Conservation (phyloP, 176 grass and related monocot genomes). For the Cenchrus americanus region DNA sequence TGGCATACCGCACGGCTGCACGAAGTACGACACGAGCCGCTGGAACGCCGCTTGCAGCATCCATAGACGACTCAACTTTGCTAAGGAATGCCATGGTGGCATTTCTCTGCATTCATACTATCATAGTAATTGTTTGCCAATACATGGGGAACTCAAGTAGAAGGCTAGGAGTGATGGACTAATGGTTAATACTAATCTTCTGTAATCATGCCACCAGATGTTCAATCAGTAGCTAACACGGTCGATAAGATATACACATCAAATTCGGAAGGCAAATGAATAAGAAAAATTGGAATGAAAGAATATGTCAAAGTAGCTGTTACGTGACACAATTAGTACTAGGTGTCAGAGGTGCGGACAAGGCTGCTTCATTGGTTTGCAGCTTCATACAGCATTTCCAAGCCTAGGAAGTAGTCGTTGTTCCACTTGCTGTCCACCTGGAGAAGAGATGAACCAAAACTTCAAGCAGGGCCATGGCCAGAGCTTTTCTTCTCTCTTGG, state of each 20-base stretch:
- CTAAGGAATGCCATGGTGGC: too few species aligned
- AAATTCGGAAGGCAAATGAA: constrained; percentile 22
- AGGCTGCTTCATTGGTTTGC: neutral
- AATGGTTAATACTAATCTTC: neutral
- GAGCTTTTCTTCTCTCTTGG: constrained; percentile 52
- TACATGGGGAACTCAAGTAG: neutral
- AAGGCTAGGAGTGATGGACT: neutral
- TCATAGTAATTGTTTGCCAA: neutral
- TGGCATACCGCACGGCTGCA: too few species aligned
- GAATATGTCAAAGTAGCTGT: constrained; percentile 45
- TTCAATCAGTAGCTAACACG: neutral
- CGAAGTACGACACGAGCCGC: too few species aligned
- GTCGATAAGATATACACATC: constrained; percentile 33
- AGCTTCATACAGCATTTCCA: constrained; percentile 1
- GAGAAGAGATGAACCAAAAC: neutral
- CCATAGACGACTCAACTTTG: too few species aligned
- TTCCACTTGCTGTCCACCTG: neutral
- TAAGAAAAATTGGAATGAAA: constrained; percentile 35
- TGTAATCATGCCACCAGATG: neutral
- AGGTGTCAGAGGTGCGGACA: neutral
- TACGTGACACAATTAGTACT: constrained; percentile 26
- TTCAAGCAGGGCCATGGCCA: constrained; percentile 51
- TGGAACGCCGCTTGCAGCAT: too few species aligned
- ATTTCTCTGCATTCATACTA: neutral
- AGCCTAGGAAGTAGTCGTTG: neutral